Evolutionary conservation across 148 eudicot genomes (phyloP), one percentile per base, ranked within the genome.

Genomic region (Camellia sinensis): DNA sequence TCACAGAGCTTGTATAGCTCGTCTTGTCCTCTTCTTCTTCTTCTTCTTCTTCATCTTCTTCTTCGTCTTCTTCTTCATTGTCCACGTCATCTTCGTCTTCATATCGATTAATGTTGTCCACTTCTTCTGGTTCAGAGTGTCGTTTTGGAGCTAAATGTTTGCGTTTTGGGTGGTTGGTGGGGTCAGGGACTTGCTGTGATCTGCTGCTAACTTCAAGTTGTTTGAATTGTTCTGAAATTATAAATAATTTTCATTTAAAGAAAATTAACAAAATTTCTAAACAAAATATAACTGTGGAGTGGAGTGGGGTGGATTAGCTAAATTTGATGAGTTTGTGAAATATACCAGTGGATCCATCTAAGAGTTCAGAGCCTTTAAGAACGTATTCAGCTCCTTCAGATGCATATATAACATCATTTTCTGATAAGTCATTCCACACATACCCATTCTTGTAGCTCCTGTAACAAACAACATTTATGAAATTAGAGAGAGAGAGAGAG

Each of bases 361-460:
- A 14, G 60, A 95, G 77, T 76, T 93, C 93, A 78, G 93, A 93
- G 37, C 97, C 98, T 84, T 95, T 95, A 79, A 95, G 94, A 1
- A 95, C 94, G 50, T 92, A 95, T 67, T 95, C 99, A 3, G 89
- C 87, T 64, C 94, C 99, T 74, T 93, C 90, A 2, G 97, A 84
- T 43, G 97, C 87, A 18, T 80, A 87, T 18, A 95, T 91, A 1
- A 87, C 72, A 82, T 95, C 99, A 80, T 92, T 89, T 67, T 92
- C 97, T 2, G 92, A 77, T 80, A 95, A 77, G 83, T 95, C 99
- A 87, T 93, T 92, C 99, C 97, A 95, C 22, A 95, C 99, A 79
- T 89, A 95, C 40, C 99, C 99, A 77, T 86, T 93, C 86, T 91
- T 95, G 67, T 93, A 95, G 88, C 94, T 92, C 91, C 99, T 95